Evolutionary conservation across 495 filamentous ascomycete genomes (phyloP).

Genomic region (Glarea lozoyensis): DNA sequence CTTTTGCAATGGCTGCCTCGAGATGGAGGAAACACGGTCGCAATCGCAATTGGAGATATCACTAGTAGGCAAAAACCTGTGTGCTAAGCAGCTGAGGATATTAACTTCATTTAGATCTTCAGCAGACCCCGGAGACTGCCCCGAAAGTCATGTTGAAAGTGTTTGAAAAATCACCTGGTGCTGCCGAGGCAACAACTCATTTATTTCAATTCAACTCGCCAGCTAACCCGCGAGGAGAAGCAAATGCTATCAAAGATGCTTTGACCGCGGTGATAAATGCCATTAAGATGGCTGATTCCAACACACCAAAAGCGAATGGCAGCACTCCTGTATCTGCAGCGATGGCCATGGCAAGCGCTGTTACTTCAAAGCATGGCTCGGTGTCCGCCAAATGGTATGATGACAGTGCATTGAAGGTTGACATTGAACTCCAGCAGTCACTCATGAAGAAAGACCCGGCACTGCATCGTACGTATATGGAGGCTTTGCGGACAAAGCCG

Average conservation of each 20-base stretch:
- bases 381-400: slow-evolving; percentile 59
- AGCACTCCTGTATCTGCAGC: slow-evolving; percentile 36
- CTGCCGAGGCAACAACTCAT: slow-evolving; percentile 53
- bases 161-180: slow-evolving; percentile 55
- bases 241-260: slow-evolving; percentile 71
- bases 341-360: slow-evolving; percentile 38
- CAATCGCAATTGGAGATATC: slow-evolving; percentile 64
- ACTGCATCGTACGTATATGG: slow-evolving; percentile 71
- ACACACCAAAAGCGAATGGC: slow-evolving; percentile 27
- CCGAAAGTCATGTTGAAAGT: slow-evolving; percentile 89
- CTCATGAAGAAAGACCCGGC: slow-evolving; percentile 66
- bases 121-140: slow-evolving; percentile 76
- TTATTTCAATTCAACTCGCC: slow-evolving; percentile 81
- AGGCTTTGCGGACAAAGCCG: slow-evolving; percentile 68
- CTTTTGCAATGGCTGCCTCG: slow-evolving; percentile 75
- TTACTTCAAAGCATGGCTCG: slow-evolving; percentile 31
- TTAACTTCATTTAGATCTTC: slow-evolving; percentile 72
- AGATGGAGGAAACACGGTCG: slow-evolving; percentile 47
- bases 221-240: slow-evolving; percentile 66
- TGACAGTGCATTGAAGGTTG: slow-evolving; percentile 59
- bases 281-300: slow-evolving; percentile 47
- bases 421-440: slow-evolving; percentile 75
- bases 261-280: slow-evolving; percentile 69
- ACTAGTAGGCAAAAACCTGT: slow-evolving; percentile 49
- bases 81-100: too few species aligned